Evolutionary conservation across 1,284 basidiomycete species (phyloP), one percentile per base, ranked within the genome.

Genomic region (Ustanciosporium gigantosporum): DNA sequence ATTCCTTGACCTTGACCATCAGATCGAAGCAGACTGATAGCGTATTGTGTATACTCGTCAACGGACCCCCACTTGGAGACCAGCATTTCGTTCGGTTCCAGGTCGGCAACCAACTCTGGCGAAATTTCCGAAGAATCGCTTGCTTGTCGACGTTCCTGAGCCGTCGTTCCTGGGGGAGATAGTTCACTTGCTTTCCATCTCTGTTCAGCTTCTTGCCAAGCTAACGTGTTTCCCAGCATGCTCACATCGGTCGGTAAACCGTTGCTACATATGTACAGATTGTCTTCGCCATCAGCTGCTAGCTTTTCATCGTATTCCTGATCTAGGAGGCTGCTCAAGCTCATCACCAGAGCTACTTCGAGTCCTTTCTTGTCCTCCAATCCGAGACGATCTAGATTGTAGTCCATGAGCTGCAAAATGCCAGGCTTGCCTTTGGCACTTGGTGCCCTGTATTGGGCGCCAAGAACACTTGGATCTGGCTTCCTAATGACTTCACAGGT

Each of bases 381-480:
- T 53, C 90, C 88, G 68, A 91, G 86, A 84, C 88, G 80, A 64
- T 88, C 84, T 23, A 90, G 80, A 68, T 91, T 91, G 70, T 91
- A 91, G 75, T 91, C 88, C 15, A 91, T 80, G n/a, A 91, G 83
- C 71, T 90, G 88, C n/a, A 90, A 81, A 1, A 85, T 81, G 0
- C 83, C 80, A 1, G 86, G 85, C 67, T 84, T 86, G 36, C 86
- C 80, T 27, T 84, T 82, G 6, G 86, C 86, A 4, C 84, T 80
- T 0, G 86, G 83, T 3, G 58, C 51, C 41, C 88, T 87, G 71
- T 87, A 89, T 14, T 87, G 88, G 22, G 88, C 88, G 11, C 90
- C 86, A 2, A 90, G 82, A 1, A 91, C 88, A 9, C 87, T 86
- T 4, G 89, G 89, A 65, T 91, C 89, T 3, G 89, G 88, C 72